Percentiles rank a stretch among this genome's conserved stretches.
These are phyloP conservation scores for Cutaneotrichosporon sp. DNA, from an alignment of 1,284 basidiomycete species.

Conservation along the genomic window DNA sequence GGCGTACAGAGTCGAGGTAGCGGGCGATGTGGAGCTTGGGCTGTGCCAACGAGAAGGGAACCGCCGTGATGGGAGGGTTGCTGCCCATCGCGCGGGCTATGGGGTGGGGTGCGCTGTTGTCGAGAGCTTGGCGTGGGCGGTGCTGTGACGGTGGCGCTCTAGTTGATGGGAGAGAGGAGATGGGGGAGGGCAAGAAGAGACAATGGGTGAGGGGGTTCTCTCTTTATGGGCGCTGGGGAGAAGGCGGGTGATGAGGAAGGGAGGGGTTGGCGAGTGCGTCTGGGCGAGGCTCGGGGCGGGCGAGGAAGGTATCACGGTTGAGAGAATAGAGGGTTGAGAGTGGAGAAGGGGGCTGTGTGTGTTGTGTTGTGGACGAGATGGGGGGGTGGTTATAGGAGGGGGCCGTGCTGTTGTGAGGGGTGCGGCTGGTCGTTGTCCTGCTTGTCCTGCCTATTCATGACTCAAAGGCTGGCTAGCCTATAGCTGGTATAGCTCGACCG, in stretches of 20 bases:
- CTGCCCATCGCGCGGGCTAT: constrained; percentile 17
- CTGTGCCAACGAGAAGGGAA: constrained; percentile 18
- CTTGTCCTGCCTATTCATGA: too few relatives aligned
- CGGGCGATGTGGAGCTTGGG: constrained; percentile 21
- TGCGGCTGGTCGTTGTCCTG: constrained; percentile 2
- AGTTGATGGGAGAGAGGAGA: background rate
- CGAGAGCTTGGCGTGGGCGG: background rate
- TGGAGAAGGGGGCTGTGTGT: background rate
- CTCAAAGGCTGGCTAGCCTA: background rate
- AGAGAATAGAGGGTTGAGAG: background rate
- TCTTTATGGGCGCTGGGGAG: background rate
- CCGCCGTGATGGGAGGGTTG: constrained; percentile 22
- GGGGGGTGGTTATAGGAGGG: too few relatives aligned
- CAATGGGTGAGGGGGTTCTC: background rate
- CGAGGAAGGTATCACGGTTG: background rate
- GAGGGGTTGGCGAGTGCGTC: background rate
- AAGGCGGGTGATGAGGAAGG: background rate
- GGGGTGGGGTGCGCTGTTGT: background rate
- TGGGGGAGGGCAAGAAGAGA: background rate
- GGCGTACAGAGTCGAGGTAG: constrained; percentile 11
- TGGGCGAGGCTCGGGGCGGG: background rate
- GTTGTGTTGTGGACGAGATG: too few relatives aligned
- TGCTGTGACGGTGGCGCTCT: background rate
- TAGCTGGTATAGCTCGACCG: too few relatives aligned
- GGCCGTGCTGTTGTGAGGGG: background rate